Base-by-base conservation (phyloP, 75 land plant species). In the Selaginella moellendorffii region DNA sequence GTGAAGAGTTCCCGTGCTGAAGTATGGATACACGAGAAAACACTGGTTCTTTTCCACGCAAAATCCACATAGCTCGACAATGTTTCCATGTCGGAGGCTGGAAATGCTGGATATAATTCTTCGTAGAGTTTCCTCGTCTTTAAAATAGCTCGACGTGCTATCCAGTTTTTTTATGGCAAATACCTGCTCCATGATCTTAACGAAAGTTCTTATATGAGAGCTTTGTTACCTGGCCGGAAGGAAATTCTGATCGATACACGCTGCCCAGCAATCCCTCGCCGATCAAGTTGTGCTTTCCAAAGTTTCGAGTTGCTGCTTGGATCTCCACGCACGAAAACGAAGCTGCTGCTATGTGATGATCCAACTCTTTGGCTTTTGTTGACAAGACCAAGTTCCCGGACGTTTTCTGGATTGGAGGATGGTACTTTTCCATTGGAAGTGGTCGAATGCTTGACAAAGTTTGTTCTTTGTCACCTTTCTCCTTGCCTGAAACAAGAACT, bases 81-180 rank as follows among this genome's bases (percentile, higher is more conserved):
- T 76, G 63, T 87, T 81, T 27, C 67, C 75, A 31, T 87, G 87
- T 56, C 66, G 75, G 30, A 87, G 63, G 28, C 62, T n/a, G 0
- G 84, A 72, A 27, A 73, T 63, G n/a, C 24, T 78, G 56, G 68
- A 36, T 26, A 87, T 63, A 14, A 81, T 76, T 53, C 77, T 72
- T 26, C 81, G 53, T 54, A 83, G n/a, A n/a, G n/a, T 74, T 14
- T 83, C 84, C 46, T 80, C 72, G 63, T 77, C 76, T 8, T 64
- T 42, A 31, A 79, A 64, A 63, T 74, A 71, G 0, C 72, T 46
- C 27, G 69, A 76, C n/a, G n/a, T n/a, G 27, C 71, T 72, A 53
- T 76, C 72, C 17, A 87, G 68, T 66, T 73, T 81, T 67, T 83
- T 87, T 28, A 87, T 83, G 60, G 82, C 91, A 29, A 9, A 56